Conservation (phyloP, 192 early-diverging fungal species). For the Diversispora eburnea region DNA sequence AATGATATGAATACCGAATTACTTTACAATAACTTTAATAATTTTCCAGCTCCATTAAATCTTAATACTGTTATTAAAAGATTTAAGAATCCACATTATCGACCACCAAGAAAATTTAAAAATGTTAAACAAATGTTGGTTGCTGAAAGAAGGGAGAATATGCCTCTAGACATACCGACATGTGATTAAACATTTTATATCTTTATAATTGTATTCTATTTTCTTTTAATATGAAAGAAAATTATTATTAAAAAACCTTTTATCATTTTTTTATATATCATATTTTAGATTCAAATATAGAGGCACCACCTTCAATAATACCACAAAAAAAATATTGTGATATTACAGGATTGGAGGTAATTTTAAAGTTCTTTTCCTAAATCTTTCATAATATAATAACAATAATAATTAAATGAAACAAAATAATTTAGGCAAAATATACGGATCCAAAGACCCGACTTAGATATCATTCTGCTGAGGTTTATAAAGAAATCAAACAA, state of each 20-base stretch:
- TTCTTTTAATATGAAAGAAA: constrained; percentile 56
- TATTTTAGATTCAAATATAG: constrained; percentile 69
- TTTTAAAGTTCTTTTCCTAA: not conserved
- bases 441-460: constrained; percentile 85
- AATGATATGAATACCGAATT: too few species aligned
- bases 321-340: constrained; percentile 92
- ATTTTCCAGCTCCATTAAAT: constrained; percentile 13
- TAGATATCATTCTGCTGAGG: constrained; percentile 76
- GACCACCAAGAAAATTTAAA: constrained; percentile 64
- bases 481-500: constrained; percentile 71
- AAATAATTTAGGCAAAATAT: constrained; percentile 55
- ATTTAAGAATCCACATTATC: constrained; percentile 72
- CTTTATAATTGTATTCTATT: constrained; percentile 29
- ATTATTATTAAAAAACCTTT: constrained; percentile 6
- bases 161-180: constrained; percentile 60
- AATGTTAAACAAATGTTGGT: constrained; percentile 80
- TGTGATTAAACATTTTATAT: constrained; percentile 38
- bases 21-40: not conserved
- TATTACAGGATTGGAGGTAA: constrained; percentile 78
- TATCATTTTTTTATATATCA: constrained; percentile 19
- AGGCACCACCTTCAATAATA: constrained; percentile 76
- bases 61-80: constrained; percentile 42
- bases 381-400: not conserved
- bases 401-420: not conserved
- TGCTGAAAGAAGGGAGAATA: constrained; percentile 58